Percentiles rank a stretch among this genome's conserved stretches.
phyloP scores from a whole-genome alignment of 1,284 basidiomycete species.

The Mycosarcoma maydis region DNA sequence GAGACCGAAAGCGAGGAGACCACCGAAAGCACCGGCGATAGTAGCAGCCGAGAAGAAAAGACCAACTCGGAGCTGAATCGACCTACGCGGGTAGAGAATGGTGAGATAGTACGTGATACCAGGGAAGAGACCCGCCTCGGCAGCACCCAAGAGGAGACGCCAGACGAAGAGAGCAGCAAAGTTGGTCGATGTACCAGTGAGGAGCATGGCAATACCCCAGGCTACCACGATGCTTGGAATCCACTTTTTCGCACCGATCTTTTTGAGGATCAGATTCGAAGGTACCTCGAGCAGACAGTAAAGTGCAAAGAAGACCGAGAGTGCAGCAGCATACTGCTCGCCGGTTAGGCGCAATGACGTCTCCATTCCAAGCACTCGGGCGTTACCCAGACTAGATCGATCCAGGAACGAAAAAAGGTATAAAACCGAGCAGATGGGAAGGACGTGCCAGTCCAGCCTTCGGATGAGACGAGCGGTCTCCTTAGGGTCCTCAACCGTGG shows the following conservation, averaged over 20 bases:
- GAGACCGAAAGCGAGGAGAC: slow-evolving; percentile 58
- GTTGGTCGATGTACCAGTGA: slow-evolving; percentile 68
- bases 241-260: slow-evolving; percentile 67
- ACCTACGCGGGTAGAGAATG: slow-evolving; percentile 43
- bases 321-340: slow-evolving; percentile 70
- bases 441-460: slow-evolving; percentile 52
- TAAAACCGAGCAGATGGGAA: slow-evolving; percentile 69
- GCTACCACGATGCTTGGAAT: slow-evolving; percentile 59
- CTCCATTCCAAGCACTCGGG: slow-evolving; percentile 71
- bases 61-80: slow-evolving; percentile 51
- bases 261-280: slow-evolving; percentile 73
- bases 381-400: slow-evolving; percentile 82
- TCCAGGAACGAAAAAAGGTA: slow-evolving; percentile 80
- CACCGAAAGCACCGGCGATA: slow-evolving; percentile 70
- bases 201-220: slow-evolving; percentile 69
- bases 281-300: slow-evolving; percentile 79
- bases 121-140: slow-evolving; percentile 57
- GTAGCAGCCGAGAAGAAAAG: slow-evolving; percentile 64
- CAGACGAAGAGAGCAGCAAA: slow-evolving; percentile 66
- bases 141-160: slow-evolving; percentile 67
- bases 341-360: slow-evolving; percentile 52
- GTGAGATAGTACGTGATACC: slow-evolving; percentile 52
- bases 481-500: slow-evolving; percentile 34
- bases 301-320: slow-evolving; percentile 69
- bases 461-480: slow-evolving; percentile 42